phyloP scores from a whole-genome alignment of 371 early-diverging fungal genomes.

The Mucor indicus region DNA sequence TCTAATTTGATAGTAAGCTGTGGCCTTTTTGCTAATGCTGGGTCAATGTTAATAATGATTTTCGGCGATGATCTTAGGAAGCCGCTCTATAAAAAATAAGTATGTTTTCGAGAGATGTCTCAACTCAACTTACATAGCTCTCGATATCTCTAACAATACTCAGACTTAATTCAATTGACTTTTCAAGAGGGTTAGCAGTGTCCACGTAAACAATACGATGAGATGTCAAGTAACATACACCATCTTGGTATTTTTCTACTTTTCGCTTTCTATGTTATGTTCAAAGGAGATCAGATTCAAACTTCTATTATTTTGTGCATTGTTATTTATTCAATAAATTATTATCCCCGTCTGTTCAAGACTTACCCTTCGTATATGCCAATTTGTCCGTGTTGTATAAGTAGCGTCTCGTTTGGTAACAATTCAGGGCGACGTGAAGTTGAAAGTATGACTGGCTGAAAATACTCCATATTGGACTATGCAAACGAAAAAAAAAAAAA shows the following conservation, averaged over 20 bases:
- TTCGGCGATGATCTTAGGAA: conserved; percentile 70
- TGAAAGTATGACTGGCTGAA: conserved; percentile 50
- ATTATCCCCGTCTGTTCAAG: not conserved
- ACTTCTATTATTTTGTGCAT: not conserved
- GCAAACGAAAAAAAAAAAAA: not conserved
- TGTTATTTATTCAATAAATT: not conserved
- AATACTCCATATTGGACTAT: conserved; percentile 59
- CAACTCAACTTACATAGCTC: conserved; percentile 44
- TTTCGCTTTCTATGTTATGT: conserved; percentile 40
- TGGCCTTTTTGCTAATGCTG: not conserved
- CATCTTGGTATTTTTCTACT: conserved; percentile 65
- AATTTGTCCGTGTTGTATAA: conserved; percentile 60
- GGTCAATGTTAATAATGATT: conserved; percentile 48
- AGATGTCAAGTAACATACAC: conserved; percentile 73
- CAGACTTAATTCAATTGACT: conserved; percentile 59
- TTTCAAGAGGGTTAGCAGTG: conserved; percentile 46
- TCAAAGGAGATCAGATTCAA: not conserved
- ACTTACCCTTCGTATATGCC: conserved; percentile 71
- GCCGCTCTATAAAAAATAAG: conserved; percentile 44
- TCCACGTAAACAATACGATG: conserved; percentile 81
- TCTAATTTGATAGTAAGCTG: not conserved
- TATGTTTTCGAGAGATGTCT: not conserved
- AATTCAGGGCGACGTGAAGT: conserved; percentile 60
- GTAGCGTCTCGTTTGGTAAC: conserved; percentile 50
- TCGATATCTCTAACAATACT: conserved; percentile 48